A percentile compares a stretch with the other conserved stretches of the same genome.
Evolutionary conservation across 257 asterid species (phyloP).

Genomic region (Nicotiana undulata): DNA sequence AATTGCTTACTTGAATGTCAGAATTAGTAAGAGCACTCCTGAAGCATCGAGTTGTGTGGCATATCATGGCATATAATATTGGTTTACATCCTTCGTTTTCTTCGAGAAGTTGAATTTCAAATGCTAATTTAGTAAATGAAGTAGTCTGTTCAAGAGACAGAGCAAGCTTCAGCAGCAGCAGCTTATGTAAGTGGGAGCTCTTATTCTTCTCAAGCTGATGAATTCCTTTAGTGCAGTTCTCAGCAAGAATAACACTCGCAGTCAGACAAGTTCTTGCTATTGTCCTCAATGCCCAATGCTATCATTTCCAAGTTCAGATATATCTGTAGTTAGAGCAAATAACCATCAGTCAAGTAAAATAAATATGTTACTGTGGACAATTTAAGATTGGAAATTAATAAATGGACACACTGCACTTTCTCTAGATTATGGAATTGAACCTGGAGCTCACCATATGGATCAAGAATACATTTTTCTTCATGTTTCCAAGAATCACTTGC

Average conservation of each 20-base stretch:
- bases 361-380: slow-evolving; percentile 10
- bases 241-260: slow-evolving; percentile 51
- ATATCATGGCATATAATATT: slow-evolving; percentile 40
- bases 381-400: neutral
- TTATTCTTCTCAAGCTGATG: slow-evolving; percentile 55
- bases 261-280: slow-evolving; percentile 60
- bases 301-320: slow-evolving; percentile 43
- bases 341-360: slow-evolving; percentile 12
- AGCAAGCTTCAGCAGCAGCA: slow-evolving; percentile 76
- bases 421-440: neutral
- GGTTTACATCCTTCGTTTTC: slow-evolving; percentile 41
- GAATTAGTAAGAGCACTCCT: slow-evolving; percentile 50
- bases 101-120: slow-evolving; percentile 37
- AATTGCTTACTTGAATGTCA: slow-evolving; percentile 61
- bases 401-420: slow-evolving; percentile 5
- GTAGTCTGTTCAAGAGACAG: slow-evolving; percentile 55
- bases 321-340: slow-evolving; percentile 40
- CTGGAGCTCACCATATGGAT: neutral
- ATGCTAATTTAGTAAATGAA: slow-evolving; percentile 53
- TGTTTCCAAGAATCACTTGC: neutral
- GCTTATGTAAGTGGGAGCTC: slow-evolving; percentile 48
- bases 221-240: slow-evolving; percentile 54
- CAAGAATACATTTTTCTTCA: neutral
- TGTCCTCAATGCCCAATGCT: slow-evolving; percentile 34
- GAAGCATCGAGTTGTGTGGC: slow-evolving; percentile 46